Evolutionary conservation across 75 land plant genomes (phyloP), one percentile per base, ranked within the genome.

Genomic region (Sequoiadendron giganteum): DNA sequence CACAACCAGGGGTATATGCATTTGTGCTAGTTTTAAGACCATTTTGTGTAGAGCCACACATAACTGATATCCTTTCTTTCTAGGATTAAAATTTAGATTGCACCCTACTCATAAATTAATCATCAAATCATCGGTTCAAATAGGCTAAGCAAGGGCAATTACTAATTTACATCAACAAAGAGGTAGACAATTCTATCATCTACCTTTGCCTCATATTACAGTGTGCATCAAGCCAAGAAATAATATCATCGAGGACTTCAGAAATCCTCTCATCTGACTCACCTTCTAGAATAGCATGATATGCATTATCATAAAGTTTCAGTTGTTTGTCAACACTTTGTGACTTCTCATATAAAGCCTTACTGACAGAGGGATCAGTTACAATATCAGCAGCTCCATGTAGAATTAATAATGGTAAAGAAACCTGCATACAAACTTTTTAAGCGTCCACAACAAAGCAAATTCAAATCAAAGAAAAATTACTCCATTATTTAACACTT

Each of bases 341-440:
- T 77, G 99, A 97, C 89, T 95, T 97, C 88, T 97, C 95, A 88
- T 95, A 90, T 70, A 98, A 89, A 13, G 92, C 91, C 82, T 97
- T 92, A 91, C 99, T 98, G 54, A 98, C 95, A 28, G 97, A 95
- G 42, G 99, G 99, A 85, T 98, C 99, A 2, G 99, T 98, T 19
- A 98, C 92, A 9, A 85, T 83, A 89, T 98, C 99, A n/a, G 88
- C 89, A 85, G 94, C 96, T 3, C 99, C 99, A 87, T 98, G 99
- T 84, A 98, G 76, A 81, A 98, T 95, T 86, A 98, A 84, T 83
- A 98, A 83, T n/a, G 99, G 99, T 85, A 97, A 86, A n/a, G 99
- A 94, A 25, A 98, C 95, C 99, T 98, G 93, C 48, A 58, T 14
- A 25, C 36, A 52, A 36, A 42, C 34, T 32, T 78, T 84, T 82